These are phyloP conservation scores for Verticillium nonalfalfae DNA, from an alignment of 2,329 filamentous ascomycete genomes.

Conservation along the genomic window DNA sequence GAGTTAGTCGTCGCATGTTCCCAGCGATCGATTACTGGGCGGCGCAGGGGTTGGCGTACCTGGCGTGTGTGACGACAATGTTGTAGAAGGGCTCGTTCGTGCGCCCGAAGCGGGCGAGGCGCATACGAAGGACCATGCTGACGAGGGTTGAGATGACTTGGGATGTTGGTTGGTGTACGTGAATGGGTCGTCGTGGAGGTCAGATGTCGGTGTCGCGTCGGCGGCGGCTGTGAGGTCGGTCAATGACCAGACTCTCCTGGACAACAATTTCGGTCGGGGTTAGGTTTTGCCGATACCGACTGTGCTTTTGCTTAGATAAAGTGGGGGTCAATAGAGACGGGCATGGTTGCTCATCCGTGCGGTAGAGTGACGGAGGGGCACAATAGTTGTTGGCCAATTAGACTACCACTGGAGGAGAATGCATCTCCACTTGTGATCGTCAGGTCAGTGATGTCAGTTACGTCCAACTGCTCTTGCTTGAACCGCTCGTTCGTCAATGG, in stretches of 20 bases:
- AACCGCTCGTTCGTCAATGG: too few relatives aligned
- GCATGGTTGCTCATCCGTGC: too few relatives aligned
- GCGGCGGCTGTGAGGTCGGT: background rate
- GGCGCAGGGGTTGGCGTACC: conserved; percentile 45
- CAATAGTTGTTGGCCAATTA: too few relatives aligned
- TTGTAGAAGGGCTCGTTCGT: conserved; percentile 92
- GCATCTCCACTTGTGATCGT: background rate
- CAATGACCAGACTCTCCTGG: background rate
- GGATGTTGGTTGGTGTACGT: too few relatives aligned
- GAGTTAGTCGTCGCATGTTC: background rate
- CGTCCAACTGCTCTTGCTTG: background rate
- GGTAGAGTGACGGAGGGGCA: too few relatives aligned
- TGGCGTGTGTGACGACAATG: conserved; percentile 89
- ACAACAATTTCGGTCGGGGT: background rate
- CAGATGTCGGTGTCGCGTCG: too few relatives aligned
- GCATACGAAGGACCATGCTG: conserved; percentile 87
- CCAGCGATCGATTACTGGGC: background rate
- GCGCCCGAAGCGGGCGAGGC: conserved; percentile 88
- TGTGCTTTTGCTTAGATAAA: too few relatives aligned
- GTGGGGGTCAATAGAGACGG: too few relatives aligned
- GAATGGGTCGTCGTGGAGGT: too few relatives aligned
- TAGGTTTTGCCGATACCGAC: background rate
- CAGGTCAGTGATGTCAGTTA: background rate
- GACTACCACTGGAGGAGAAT: background rate
- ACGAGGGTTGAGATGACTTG: background rate